phyloP scores from a whole-genome alignment of 2,329 filamentous ascomycete species.

The Fusarium tjaetaba region DNA sequence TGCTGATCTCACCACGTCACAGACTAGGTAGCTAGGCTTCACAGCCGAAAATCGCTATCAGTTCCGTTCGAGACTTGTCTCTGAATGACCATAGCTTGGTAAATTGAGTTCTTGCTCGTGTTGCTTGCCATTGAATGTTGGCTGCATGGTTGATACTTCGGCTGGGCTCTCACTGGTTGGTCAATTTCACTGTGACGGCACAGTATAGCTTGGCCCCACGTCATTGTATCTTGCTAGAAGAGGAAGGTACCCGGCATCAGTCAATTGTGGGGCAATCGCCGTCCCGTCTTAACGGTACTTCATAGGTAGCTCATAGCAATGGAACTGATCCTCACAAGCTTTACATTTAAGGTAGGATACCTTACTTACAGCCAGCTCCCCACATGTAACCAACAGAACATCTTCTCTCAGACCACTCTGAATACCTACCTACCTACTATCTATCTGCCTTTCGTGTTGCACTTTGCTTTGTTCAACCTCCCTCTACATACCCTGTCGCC shows the following conservation, averaged over 20 bases:
- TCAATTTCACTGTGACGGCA: not conserved
- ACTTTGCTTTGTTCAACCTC: not conserved
- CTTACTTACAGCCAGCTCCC: constrained; percentile 9
- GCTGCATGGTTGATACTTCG: not conserved
- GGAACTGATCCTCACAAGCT: constrained; percentile 1
- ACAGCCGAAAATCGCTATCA: not conserved
- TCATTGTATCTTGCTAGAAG: constrained; percentile 19
- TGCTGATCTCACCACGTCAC: constrained; percentile 2
- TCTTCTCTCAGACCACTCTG: not conserved
- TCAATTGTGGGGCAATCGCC: constrained; percentile 4
- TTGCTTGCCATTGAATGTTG: not conserved
- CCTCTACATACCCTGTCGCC: not conserved
- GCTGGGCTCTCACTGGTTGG: not conserved
- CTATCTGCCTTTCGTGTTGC: not conserved
- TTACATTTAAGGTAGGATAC: not conserved
- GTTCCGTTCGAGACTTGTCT: not conserved
- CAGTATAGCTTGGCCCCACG: constrained; percentile 7
- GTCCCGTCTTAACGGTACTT: not conserved
- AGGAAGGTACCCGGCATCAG: constrained; percentile 23
- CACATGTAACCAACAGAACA: constrained; percentile 1
- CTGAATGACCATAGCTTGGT: not conserved
- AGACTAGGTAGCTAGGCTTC: not conserved
- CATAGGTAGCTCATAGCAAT: not conserved
- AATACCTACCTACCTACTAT: not conserved
- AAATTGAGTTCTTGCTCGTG: not conserved